Evolutionary conservation across 805 yeast genomes (phyloP).

Genomic region (Wickerhamomyces canadensis): DNA sequence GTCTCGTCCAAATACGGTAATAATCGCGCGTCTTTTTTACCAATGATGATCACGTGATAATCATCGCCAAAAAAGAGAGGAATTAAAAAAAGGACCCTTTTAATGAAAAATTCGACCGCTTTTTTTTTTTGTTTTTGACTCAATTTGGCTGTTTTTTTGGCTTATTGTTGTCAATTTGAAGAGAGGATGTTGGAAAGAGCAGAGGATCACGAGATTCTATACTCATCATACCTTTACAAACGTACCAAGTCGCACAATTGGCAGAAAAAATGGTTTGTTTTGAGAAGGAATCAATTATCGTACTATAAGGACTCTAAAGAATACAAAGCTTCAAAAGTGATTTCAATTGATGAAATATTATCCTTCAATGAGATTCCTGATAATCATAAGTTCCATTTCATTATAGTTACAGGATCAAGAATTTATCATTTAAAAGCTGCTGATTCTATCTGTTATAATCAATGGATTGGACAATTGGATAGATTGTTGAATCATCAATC

Average conservation of each 20-base stretch:
- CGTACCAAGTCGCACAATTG: slow-evolving; percentile 31
- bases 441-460: slow-evolving; percentile 13
- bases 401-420: slow-evolving; percentile 16
- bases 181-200: background rate
- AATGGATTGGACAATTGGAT: slow-evolving; percentile 16
- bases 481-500: slow-evolving; percentile 13
- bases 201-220: slow-evolving; percentile 12
- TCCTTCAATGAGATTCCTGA: slow-evolving; percentile 19
- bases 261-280: slow-evolving; percentile 35
- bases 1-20: too few species aligned
- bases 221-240: slow-evolving; percentile 28
- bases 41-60: too few species aligned
- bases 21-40: too few species aligned
- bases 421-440: slow-evolving; percentile 19
- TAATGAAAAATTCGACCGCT: too few species aligned
- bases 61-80: too few species aligned
- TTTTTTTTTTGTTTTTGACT: too few species aligned
- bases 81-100: too few species aligned
- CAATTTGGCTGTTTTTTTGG: too few species aligned
- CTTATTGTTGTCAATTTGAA: too few species aligned
- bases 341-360: slow-evolving; percentile 17
- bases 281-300: slow-evolving; percentile 32
- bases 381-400: slow-evolving; percentile 16
- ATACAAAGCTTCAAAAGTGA: slow-evolving; percentile 31
- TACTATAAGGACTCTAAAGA: slow-evolving; percentile 35